Evolutionary conservation across 495 filamentous ascomycete species (phyloP).

Genomic region (Podospora pseudoanserina): DNA sequence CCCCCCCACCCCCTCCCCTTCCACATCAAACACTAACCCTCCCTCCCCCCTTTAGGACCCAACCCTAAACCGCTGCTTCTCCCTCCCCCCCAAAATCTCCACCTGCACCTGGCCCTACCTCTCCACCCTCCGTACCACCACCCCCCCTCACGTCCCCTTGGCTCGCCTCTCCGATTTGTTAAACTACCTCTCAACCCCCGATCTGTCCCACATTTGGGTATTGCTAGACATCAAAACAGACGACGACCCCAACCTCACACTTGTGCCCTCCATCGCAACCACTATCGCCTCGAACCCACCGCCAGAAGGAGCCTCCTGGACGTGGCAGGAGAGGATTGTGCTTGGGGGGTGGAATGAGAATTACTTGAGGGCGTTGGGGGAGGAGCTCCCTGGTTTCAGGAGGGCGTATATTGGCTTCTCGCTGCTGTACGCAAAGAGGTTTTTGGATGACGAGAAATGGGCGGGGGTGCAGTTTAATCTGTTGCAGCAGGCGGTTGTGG

Average conservation of each 20-base stretch:
- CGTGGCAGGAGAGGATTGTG: slow-evolving; percentile 69
- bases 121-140: slow-evolving; percentile 60
- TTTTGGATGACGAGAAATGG: slow-evolving; percentile 45
- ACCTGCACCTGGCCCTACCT: slow-evolving; percentile 76
- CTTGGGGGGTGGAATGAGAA: slow-evolving; percentile 74
- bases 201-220: slow-evolving; percentile 73
- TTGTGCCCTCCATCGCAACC: slow-evolving; percentile 62
- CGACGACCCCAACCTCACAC: slow-evolving; percentile 59
- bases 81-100: slow-evolving; percentile 60
- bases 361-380: slow-evolving; percentile 56
- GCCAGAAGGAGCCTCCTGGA: slow-evolving; percentile 24
- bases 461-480: slow-evolving; percentile 72
- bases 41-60: slow-evolving; percentile 55
- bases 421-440: slow-evolving; percentile 62
- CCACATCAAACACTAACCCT: slow-evolving; percentile 6
- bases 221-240: slow-evolving; percentile 85
- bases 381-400: slow-evolving; percentile 63
- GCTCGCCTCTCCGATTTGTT: slow-evolving; percentile 73
- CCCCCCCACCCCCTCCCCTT: not conserved
- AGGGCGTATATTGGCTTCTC: slow-evolving; percentile 73
- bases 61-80: slow-evolving; percentile 75
- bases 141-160: slow-evolving; percentile 66
- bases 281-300: slow-evolving; percentile 54
- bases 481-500: slow-evolving; percentile 59
- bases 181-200: slow-evolving; percentile 58